Conservation (phyloP, 2,329 filamentous ascomycete species). For the Cytospora paraplurivora region DNA sequence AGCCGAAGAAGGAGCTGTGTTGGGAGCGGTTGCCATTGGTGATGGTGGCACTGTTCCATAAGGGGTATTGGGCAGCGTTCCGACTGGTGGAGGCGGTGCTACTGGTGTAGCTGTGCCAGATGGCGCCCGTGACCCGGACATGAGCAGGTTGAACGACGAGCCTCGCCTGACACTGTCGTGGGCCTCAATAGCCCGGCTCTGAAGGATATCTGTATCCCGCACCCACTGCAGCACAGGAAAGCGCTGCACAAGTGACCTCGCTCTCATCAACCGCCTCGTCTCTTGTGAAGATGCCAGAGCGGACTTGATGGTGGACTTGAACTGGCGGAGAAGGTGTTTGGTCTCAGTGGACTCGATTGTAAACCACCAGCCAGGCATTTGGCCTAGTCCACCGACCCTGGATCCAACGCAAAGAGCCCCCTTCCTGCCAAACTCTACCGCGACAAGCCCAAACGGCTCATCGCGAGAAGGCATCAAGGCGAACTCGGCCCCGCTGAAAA, state of each 20-base stretch:
- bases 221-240: slow-evolving; percentile 69
- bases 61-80: slow-evolving; percentile 22
- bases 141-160: slow-evolving; percentile 14
- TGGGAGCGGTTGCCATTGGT: slow-evolving; percentile 6
- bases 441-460: slow-evolving; percentile 69
- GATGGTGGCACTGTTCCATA: background rate
- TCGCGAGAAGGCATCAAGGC: slow-evolving; percentile 69
- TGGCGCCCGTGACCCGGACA: slow-evolving; percentile 8
- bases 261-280: slow-evolving; percentile 62
- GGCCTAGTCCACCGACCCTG: slow-evolving; percentile 65
- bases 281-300: slow-evolving; percentile 59
- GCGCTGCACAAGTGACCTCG: slow-evolving; percentile 62
- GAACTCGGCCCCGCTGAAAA: slow-evolving; percentile 69
- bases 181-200: slow-evolving; percentile 53
- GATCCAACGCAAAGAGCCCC: slow-evolving; percentile 67
- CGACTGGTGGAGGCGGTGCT: slow-evolving; percentile 7
- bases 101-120: slow-evolving; percentile 12
- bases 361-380: slow-evolving; percentile 75
- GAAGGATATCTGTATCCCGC: slow-evolving; percentile 62
- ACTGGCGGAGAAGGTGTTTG: slow-evolving; percentile 63
- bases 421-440: slow-evolving; percentile 68
- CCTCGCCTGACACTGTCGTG: slow-evolving; percentile 18
- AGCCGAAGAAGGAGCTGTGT: slow-evolving; percentile 14
- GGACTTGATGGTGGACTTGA: slow-evolving; percentile 62
- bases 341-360: slow-evolving; percentile 56